Evolutionary conservation across 2,329 filamentous ascomycete species (phyloP).

Genomic region (Ceratocystis huliohia): DNA sequence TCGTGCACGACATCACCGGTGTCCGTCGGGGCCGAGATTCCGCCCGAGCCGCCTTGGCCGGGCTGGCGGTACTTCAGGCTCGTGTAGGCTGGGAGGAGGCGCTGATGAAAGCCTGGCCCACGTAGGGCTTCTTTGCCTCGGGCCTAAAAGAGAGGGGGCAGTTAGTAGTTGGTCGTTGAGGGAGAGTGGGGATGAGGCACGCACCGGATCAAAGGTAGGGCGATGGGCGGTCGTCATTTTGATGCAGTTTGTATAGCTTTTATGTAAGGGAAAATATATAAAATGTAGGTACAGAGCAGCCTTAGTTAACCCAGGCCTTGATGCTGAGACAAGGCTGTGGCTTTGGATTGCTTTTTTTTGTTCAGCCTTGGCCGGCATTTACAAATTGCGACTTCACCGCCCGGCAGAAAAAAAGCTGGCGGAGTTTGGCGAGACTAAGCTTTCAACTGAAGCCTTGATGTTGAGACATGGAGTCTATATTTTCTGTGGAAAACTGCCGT

Average conservation of each 20-base stretch:
- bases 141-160: conserved; percentile 40
- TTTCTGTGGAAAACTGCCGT: too few relatives aligned
- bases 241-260: neutral
- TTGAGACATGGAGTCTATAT: too few relatives aligned
- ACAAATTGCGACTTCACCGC: conserved; percentile 34
- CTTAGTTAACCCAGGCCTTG: neutral
- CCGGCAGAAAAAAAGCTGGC: conserved; percentile 34
- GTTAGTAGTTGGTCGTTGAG: conserved; percentile 19
- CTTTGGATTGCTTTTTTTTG: neutral
- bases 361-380: conserved; percentile 9
- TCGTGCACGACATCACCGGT: conserved; percentile 48
- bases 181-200: conserved; percentile 23
- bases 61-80: conserved; percentile 75
- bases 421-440: neutral
- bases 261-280: neutral
- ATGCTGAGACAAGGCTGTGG: conserved; percentile 10
- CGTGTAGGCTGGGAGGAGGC: conserved; percentile 85
- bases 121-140: conserved; percentile 88
- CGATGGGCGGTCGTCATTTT: conserved; percentile 58
- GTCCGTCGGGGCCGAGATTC: conserved; percentile 35
- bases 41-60: conserved; percentile 72
- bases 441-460: too few relatives aligned
- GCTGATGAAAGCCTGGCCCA: conserved; percentile 90
- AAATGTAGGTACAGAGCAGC: neutral
- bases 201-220: conserved; percentile 90